Conservation (phyloP, 306 rosid species). For the Quercus dentata region DNA sequence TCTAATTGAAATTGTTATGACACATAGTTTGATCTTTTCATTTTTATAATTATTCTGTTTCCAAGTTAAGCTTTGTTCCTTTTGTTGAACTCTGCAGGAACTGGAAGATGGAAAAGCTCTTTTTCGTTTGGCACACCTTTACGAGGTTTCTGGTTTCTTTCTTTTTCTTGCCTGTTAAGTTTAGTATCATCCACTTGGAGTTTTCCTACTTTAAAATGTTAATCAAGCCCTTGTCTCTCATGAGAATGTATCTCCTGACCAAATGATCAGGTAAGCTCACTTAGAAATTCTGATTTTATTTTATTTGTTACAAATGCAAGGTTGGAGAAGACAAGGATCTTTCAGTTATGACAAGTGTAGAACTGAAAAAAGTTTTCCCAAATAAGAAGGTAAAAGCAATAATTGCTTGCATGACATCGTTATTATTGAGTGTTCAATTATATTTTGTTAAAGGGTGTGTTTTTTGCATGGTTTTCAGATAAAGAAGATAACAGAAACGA, state of each 20-base stretch:
- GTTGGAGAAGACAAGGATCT: slow-evolving; percentile 58
- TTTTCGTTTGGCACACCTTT: slow-evolving; percentile 72
- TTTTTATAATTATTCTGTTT: background rate
- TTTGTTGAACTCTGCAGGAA: slow-evolving; percentile 49
- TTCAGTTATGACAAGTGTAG: slow-evolving; percentile 54
- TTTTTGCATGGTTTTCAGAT: slow-evolving; percentile 37
- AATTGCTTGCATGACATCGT: background rate
- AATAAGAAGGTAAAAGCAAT: slow-evolving; percentile 50
- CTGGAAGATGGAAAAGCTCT: slow-evolving; percentile 58
- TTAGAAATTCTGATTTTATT: background rate
- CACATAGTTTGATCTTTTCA: background rate
- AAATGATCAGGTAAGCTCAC: background rate
- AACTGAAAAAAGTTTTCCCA: slow-evolving; percentile 56
- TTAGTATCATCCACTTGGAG: background rate
- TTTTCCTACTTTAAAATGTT: no score
- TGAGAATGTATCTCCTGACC: no score
- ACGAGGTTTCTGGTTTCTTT: slow-evolving; percentile 46
- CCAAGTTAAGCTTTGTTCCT: background rate
- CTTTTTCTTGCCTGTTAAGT: background rate
- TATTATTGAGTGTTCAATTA: background rate
- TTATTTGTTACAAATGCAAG: slow-evolving; percentile 33
- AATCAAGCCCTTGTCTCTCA: no score
- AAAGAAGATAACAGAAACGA: slow-evolving; percentile 45
- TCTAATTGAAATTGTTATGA: background rate
- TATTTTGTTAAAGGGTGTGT: background rate